These are phyloP conservation scores for Phyllosticta paracitricarpa DNA, from an alignment of 2,329 filamentous ascomycete genomes.

Conservation along the genomic window DNA sequence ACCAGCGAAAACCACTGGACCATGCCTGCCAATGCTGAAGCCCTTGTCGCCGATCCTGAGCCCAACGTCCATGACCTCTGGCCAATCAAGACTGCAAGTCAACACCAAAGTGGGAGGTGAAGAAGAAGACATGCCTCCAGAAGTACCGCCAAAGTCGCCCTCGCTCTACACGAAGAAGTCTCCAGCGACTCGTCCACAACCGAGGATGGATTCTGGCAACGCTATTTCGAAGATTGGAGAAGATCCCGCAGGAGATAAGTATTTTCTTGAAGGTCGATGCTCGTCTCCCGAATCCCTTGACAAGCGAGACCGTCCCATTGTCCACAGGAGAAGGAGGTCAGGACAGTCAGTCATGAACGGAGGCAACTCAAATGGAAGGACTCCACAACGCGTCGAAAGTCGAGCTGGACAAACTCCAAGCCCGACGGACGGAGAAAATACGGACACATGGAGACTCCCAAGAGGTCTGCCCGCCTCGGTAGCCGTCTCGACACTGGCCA, in stretches of 20 bases:
- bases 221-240: background rate
- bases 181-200: slow-evolving; percentile 20
- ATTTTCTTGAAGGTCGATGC: background rate
- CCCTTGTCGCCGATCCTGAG: slow-evolving; percentile 26
- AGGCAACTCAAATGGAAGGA: slow-evolving; percentile 21
- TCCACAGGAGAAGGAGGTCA: slow-evolving; percentile 15
- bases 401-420: slow-evolving; percentile 21
- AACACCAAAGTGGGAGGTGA: slow-evolving; percentile 19
- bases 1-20: background rate
- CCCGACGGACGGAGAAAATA: slow-evolving; percentile 23
- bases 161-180: slow-evolving; percentile 24
- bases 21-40: slow-evolving; percentile 4
- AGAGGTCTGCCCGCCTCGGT: slow-evolving; percentile 27
- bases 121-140: slow-evolving; percentile 20
- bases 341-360: slow-evolving; percentile 30
- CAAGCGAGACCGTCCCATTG: background rate
- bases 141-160: slow-evolving; percentile 30
- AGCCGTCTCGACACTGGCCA: slow-evolving; percentile 23
- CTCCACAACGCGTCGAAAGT: slow-evolving; percentile 13
- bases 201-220: slow-evolving; percentile 5
- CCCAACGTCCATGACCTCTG: slow-evolving; percentile 16
- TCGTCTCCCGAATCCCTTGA: slow-evolving; percentile 4
- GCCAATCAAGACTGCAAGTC: slow-evolving; percentile 23
- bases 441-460: slow-evolving; percentile 27
- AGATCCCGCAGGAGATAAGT: background rate